Evolutionary conservation across 306 rosid species (phyloP).

Genomic region (Heteromeles arbutifolia): DNA sequence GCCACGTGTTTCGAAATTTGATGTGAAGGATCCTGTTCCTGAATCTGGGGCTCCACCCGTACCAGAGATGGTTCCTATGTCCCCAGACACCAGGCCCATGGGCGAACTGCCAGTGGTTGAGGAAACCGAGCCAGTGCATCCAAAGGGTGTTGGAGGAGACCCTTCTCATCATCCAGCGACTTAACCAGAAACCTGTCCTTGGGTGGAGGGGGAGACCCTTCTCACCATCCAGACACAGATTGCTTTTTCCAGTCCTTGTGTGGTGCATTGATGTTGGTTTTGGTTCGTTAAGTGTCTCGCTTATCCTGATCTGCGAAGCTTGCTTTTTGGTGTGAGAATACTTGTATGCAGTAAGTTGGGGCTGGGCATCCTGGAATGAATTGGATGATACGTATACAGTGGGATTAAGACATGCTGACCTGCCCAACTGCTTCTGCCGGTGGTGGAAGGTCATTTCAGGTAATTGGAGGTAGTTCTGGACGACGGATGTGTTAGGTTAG

Average conservation of each 20-base stretch:
- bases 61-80: slow-evolving; percentile 22
- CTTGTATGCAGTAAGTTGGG: neutral
- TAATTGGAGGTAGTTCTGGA: neutral
- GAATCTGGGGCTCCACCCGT: slow-evolving; percentile 34
- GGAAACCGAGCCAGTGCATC: slow-evolving; percentile 17
- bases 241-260: neutral
- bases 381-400: neutral
- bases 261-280: neutral
- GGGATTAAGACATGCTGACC: neutral
- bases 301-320: neutral
- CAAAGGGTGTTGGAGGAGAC: slow-evolving; percentile 27
- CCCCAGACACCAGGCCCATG: slow-evolving; percentile 23
- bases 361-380: neutral
- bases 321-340: neutral
- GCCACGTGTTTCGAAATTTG: slow-evolving; percentile 27
- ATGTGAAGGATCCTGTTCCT: slow-evolving; percentile 24
- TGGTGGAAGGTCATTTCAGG: neutral
- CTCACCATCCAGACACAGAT: slow-evolving; percentile 11
- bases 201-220: slow-evolving; percentile 22
- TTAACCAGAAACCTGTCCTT: slow-evolving; percentile 5
- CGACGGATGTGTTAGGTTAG: neutral
- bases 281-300: neutral
- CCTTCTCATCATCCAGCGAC: slow-evolving; percentile 22
- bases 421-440: neutral
- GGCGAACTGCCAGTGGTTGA: slow-evolving; percentile 30